Conservation (phyloP, 73 alveolate species). For the Paramecium biaurelia region DNA sequence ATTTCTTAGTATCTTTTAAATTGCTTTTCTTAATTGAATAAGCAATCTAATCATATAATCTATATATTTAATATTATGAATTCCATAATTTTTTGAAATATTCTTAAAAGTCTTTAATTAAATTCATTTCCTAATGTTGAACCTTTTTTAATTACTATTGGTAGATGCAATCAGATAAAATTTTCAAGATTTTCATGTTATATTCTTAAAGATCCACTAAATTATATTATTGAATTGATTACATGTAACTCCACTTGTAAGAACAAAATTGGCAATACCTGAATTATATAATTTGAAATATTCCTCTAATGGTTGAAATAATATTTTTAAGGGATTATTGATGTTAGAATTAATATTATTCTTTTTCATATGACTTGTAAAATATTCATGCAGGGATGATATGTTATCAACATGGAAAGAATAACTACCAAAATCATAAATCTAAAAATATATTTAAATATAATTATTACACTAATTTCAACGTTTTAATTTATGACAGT, state of each 20-base stretch:
- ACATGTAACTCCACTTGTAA: background rate
- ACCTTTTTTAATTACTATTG: background rate
- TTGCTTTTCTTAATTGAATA: background rate
- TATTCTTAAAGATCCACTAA: background rate
- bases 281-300: background rate
- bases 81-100: background rate
- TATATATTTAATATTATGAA: background rate
- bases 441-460: background rate
- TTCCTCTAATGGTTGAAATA: slow-evolving; percentile 16
- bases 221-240: background rate
- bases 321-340: background rate
- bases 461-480: background rate
- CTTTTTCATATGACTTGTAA: background rate
- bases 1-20: background rate
- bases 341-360: background rate
- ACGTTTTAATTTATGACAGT: background rate
- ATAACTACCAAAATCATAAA: slow-evolving; percentile 4
- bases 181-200: background rate
- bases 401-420: slow-evolving; percentile 10
- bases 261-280: background rate
- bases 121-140: background rate
- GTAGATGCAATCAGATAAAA: background rate
- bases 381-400: background rate
- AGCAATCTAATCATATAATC: background rate
- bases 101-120: slow-evolving; percentile 8